Evolutionary conservation across 345 rosid genomes (phyloP).

Genomic region (Citrus glauca): DNA sequence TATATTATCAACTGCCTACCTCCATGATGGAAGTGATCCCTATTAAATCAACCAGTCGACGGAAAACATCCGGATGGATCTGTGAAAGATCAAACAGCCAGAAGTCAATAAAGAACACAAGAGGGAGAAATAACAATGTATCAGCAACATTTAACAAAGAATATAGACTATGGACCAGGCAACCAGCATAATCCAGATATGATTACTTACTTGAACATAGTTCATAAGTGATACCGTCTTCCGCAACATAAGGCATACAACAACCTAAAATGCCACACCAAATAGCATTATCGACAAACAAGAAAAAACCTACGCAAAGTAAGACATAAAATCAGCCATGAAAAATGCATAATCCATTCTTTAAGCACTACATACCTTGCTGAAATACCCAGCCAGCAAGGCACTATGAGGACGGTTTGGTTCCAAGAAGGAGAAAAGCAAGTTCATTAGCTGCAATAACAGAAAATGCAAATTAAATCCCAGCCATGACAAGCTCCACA

Average conservation of each 20-base stretch:
- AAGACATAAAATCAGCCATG: neutral
- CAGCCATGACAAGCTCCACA: neutral
- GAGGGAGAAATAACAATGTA: neutral
- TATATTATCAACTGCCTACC: conserved; percentile 37
- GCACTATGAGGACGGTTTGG: conserved; percentile 85
- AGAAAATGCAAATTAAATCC: conserved; percentile 17
- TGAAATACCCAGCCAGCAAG: conserved; percentile 91
- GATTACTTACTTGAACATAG: conserved; percentile 74
- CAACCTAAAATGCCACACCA: conserved; percentile 58
- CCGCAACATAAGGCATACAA: conserved; percentile 89
- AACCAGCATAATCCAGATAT: neutral
- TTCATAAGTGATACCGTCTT: conserved; percentile 90
- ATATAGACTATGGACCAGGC: neutral
- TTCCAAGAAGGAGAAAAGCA: conserved; percentile 91
- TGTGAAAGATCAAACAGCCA: conserved; percentile 25
- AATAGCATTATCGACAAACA: conserved; percentile 15
- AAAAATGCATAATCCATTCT: neutral
- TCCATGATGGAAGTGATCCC: conserved; percentile 99
- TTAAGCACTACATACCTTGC: conserved; percentile 59
- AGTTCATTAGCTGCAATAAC: conserved; percentile 74
- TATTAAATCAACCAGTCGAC: conserved; percentile 89
- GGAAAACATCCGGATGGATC: conserved; percentile 87
- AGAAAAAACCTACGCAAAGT: neutral
- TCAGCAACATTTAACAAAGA: neutral
- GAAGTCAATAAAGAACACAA: neutral